Base-by-base conservation (phyloP, 1,284 basidiomycete species). In the Moesziomyces sp. region DNA sequence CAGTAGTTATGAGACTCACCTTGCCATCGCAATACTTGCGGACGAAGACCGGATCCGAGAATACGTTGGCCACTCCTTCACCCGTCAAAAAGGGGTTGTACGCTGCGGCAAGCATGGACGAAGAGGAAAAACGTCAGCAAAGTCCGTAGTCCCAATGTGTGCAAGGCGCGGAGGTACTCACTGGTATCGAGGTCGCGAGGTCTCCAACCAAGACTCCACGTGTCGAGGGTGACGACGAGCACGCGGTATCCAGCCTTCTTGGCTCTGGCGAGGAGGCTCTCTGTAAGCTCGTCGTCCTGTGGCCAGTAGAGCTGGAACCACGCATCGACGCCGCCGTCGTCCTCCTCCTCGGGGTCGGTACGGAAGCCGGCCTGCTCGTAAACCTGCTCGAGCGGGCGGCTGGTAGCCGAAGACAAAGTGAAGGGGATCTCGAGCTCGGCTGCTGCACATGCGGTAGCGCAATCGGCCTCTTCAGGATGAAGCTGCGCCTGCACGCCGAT, bases 41-140 rank as follows among this genome's bases (percentile, higher is more conserved):
- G 43, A 79, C 73, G 43, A 83, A 83, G 48, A 80, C 74, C 5
- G 80, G 80, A 58, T 82, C 81, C 14, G 66, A 71, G 54, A 80
- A 77, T 26, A 78, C 55, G 47, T 77, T 80, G 34, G 74, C 77
- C 18, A 79, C 68, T n/a, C 72, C 81, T 35, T 76, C 84, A 19
- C 89, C 89, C 65, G 90, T 88, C 6, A 83, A 78, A 79, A 91
- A 89, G 7, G 91, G 90, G 26, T 89, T 86, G 81, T 89, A 92
- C 1, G 88, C 85, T 23, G 78, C 26, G 26, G 5, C 84, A 45
- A 9, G 6, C 7, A 18, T 18, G 3, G 14, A 2, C 16, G 30
- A 34, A 40, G 26, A 16, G 16, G 38, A 40, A 7, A 16, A 8
- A 18, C 8, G 38, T 40, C 38, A 40, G 38, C 16, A 40, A 18